These are phyloP conservation scores for Nepenthes mirabilis DNA, from an alignment of 148 eudicot genomes.

Conservation along the genomic window DNA sequence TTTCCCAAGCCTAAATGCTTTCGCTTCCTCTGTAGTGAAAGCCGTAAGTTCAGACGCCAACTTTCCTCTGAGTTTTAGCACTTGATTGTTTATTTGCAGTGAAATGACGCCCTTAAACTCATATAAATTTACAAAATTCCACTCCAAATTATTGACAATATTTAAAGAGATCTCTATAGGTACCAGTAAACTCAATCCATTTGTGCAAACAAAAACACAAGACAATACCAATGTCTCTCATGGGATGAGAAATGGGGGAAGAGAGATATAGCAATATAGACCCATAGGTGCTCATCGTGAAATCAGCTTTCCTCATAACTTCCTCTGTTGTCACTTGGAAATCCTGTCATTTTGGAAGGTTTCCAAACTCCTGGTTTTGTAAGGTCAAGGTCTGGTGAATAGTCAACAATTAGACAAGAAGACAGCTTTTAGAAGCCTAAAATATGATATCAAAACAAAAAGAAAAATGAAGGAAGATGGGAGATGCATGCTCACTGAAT, in stretches of 20 bases:
- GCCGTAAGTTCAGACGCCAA: conserved; percentile 90
- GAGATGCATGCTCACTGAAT: too few species aligned
- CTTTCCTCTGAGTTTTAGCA: conserved; percentile 90
- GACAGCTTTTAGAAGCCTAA: not conserved
- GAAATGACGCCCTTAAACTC: too few species aligned
- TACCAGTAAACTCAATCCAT: not conserved
- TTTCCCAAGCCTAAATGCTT: conserved; percentile 40
- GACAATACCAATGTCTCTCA: too few species aligned
- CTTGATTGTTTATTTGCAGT: conserved; percentile 10
- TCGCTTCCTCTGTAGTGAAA: conserved; percentile 85
- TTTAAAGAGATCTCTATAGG: not conserved
- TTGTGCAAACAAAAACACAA: too few species aligned
- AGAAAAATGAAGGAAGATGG: too few species aligned
- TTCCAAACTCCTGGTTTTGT: conserved; percentile 57
- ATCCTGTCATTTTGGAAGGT: conserved; percentile 24
- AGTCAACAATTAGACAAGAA: not conserved
- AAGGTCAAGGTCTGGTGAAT: conserved; percentile 64
- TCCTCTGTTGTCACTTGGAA: conserved; percentile 76
- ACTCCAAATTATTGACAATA: too few species aligned
- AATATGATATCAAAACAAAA: not conserved
- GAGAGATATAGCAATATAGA: too few species aligned
- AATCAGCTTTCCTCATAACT: conserved; percentile 76
- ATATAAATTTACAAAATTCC: too few species aligned
- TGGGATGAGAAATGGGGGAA: too few species aligned
- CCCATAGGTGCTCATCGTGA: conserved; percentile 53